Percentiles rank a stretch among this genome's conserved stretches.
phyloP scores from a whole-genome alignment of 2,329 filamentous ascomycete genomes.

The Dryadomyces quercivorus region DNA sequence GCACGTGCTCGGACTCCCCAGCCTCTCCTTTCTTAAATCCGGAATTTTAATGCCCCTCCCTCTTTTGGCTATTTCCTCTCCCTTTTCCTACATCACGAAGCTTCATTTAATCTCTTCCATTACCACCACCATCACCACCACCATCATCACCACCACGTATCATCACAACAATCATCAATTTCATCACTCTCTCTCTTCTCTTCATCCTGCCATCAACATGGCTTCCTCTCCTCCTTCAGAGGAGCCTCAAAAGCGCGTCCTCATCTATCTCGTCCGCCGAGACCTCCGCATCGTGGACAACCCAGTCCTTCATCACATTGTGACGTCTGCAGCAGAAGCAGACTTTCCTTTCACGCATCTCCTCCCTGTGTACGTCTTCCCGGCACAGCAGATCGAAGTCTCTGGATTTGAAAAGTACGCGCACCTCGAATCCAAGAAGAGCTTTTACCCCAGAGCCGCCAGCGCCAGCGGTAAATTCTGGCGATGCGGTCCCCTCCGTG shows the following conservation, averaged over 20 bases:
- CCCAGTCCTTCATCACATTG: background rate
- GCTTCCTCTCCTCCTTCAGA: background rate
- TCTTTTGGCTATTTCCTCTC: too few species aligned
- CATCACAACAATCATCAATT: background rate
- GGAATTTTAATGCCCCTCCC: too few species aligned
- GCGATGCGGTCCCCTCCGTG: background rate
- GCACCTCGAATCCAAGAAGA: background rate
- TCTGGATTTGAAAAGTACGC: background rate
- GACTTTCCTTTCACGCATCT: background rate
- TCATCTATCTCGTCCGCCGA: slow-evolving; percentile 1
- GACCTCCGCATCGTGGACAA: slow-evolving; percentile 1
- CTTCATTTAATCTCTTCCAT: too few species aligned
- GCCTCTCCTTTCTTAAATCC: background rate
- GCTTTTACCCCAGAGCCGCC: background rate
- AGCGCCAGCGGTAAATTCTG: background rate
- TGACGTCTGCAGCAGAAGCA: background rate
- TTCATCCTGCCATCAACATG: background rate
- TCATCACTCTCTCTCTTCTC: background rate
- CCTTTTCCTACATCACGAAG: too few species aligned
- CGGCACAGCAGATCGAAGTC: background rate
- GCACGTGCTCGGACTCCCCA: background rate
- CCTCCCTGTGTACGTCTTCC: background rate
- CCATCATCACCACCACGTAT: too few species aligned
- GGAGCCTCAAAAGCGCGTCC: background rate
- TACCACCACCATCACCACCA: too few species aligned